Percentiles rank a stretch among this genome's conserved stretches.
These are phyloP conservation scores for Stachybotrys chartarum DNA, from an alignment of 2,329 filamentous ascomycete species.

Conservation along the genomic window DNA sequence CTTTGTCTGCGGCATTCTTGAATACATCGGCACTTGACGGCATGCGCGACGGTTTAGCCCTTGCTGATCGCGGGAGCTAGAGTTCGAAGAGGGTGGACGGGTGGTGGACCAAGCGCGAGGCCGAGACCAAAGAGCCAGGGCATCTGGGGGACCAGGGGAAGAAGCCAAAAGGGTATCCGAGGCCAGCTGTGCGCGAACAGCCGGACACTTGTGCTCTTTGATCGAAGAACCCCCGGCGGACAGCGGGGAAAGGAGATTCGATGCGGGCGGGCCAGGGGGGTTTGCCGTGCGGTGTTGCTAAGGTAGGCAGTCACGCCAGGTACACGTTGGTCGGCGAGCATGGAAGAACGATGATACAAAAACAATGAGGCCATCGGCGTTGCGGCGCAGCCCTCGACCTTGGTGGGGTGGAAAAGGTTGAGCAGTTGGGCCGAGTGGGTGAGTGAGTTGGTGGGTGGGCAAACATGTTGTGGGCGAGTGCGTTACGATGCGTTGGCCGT, in stretches of 20 bases:
- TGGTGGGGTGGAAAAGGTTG: too few relatives aligned
- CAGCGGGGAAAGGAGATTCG: too few relatives aligned
- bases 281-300: too few relatives aligned
- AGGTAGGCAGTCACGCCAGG: too few relatives aligned
- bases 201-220: not conserved
- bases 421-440: too few relatives aligned
- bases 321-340: too few relatives aligned
- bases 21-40: not conserved
- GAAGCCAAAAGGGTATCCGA: not conserved
- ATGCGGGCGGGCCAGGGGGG: too few relatives aligned
- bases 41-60: not conserved
- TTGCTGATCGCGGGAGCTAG: not conserved
- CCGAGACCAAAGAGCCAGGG: not conserved
- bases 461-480: slow-evolving; percentile 2
- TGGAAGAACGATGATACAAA: too few relatives aligned
- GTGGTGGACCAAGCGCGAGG: not conserved
- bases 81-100: not conserved
- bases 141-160: not conserved
- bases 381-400: too few relatives aligned
- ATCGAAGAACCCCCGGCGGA: too few relatives aligned
- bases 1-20: not conserved
- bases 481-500: slow-evolving; percentile 17
- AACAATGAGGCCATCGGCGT: too few relatives aligned
- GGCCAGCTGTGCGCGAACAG: not conserved
- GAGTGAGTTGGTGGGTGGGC: not conserved